phyloP scores from a whole-genome alignment of 108 stramenopile genomes.

The Fistulifera pelliculosa region DNA sequence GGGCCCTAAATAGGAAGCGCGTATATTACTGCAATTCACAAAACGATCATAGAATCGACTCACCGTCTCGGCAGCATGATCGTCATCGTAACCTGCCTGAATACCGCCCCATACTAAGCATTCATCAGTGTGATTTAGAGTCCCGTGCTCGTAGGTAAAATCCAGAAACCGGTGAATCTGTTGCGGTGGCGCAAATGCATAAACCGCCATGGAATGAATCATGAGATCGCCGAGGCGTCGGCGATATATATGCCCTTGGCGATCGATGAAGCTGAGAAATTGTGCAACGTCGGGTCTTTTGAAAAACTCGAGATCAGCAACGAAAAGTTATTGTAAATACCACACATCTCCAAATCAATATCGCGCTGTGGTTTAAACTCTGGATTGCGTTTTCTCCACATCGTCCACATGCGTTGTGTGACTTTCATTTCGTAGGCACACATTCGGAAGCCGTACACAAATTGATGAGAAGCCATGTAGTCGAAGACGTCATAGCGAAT shows the following conservation, averaged over 20 bases:
- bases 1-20: slow-evolving; percentile 6
- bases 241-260: slow-evolving; percentile 55
- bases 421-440: slow-evolving; percentile 53
- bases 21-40: slow-evolving; percentile 5
- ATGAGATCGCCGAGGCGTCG: slow-evolving; percentile 66
- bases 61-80: slow-evolving; percentile 18
- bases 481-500: slow-evolving; percentile 68
- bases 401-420: slow-evolving; percentile 29
- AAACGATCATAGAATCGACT: slow-evolving; percentile 13
- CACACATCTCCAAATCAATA: slow-evolving; percentile 36
- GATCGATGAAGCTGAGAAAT: slow-evolving; percentile 52
- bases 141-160: slow-evolving; percentile 70
- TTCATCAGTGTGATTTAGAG: slow-evolving; percentile 25
- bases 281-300: slow-evolving; percentile 26
- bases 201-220: slow-evolving; percentile 62
- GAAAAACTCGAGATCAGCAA: slow-evolving; percentile 55
- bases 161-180: slow-evolving; percentile 70
- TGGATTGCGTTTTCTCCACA: slow-evolving; percentile 18
- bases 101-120: slow-evolving; percentile 50
- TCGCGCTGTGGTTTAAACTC: slow-evolving; percentile 15
- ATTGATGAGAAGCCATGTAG: slow-evolving; percentile 37
- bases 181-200: slow-evolving; percentile 42
- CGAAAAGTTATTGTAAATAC: slow-evolving; percentile 79
- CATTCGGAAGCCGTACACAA: slow-evolving; percentile 59
- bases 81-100: slow-evolving; percentile 41